These are phyloP conservation scores for Reutealis trisperma DNA, from an alignment of 345 rosid genomes.

Conservation along the genomic window DNA sequence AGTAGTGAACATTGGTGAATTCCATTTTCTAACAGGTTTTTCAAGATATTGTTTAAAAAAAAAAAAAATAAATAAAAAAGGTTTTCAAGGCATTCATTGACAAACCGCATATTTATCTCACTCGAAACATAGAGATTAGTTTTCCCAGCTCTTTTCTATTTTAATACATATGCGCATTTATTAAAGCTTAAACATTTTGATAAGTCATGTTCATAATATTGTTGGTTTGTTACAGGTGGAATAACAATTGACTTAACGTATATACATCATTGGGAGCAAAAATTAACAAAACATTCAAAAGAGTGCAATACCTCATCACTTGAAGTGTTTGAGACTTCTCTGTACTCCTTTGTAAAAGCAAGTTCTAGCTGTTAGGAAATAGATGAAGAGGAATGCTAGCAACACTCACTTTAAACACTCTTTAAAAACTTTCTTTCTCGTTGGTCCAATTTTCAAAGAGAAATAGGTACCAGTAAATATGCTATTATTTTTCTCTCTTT, in stretches of 20 bases:
- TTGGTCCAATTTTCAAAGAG: too few relatives aligned
- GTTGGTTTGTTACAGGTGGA: not conserved
- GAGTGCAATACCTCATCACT: constrained; percentile 59
- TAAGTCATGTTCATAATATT: not conserved
- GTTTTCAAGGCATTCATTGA: too few relatives aligned
- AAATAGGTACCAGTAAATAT: too few relatives aligned
- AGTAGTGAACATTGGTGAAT: not conserved
- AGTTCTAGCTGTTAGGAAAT: constrained; percentile 69
- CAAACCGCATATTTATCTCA: too few relatives aligned
- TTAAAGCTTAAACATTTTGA: too few relatives aligned
- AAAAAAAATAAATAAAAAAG: too few relatives aligned
- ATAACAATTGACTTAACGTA: not conserved
- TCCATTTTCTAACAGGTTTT: not conserved
- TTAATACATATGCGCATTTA: too few relatives aligned
- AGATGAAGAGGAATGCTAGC: constrained; percentile 10
- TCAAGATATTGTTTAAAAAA: too few relatives aligned
- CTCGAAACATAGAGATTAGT: too few relatives aligned
- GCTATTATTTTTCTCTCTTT: too few relatives aligned
- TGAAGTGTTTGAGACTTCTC: constrained; percentile 46
- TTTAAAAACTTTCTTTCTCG: too few relatives aligned
- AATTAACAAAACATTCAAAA: not conserved
- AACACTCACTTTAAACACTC: not conserved
- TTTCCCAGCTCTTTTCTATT: too few relatives aligned
- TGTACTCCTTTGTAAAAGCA: constrained; percentile 58
- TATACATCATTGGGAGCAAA: not conserved